Conservation (phyloP, 2,329 filamentous ascomycete species). For the Colletotrichum sp. region DNA sequence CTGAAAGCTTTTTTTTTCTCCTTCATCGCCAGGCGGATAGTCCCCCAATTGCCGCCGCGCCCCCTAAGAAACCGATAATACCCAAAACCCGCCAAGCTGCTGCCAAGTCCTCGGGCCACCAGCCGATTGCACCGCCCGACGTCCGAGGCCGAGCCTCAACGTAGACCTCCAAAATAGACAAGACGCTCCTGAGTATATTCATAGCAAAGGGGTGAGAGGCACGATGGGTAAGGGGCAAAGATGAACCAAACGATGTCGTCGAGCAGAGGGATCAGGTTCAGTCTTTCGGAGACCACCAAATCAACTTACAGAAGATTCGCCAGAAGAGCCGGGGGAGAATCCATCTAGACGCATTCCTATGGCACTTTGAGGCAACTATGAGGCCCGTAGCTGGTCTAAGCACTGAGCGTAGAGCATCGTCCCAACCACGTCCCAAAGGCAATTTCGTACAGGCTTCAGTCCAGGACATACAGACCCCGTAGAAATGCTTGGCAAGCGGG, state of each 20-base stretch:
- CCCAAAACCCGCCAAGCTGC: slow-evolving; percentile 15
- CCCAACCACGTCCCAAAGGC: background rate
- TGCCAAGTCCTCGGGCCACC: slow-evolving; percentile 14
- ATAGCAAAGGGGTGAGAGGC: background rate
- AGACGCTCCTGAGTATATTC: background rate
- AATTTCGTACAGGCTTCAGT: background rate
- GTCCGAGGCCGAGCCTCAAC: slow-evolving; percentile 4
- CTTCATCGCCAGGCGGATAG: background rate
- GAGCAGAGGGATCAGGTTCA: background rate
- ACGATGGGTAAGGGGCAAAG: background rate
- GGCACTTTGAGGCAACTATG: background rate
- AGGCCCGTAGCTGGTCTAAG: background rate
- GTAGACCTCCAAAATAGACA: slow-evolving; percentile 1
- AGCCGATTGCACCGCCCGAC: background rate
- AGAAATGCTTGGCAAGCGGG: background rate
- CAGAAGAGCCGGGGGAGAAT: background rate
- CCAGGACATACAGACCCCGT: background rate
- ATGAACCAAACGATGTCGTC: background rate
- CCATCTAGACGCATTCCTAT: background rate
- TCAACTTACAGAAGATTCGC: background rate
- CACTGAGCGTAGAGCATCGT: background rate
- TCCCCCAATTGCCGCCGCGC: background rate
- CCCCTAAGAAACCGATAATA: background rate
- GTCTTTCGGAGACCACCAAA: background rate
- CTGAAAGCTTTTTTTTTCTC: background rate